Conservation (phyloP, 768 basidiomycete species). For the Mycena pura region DNA sequence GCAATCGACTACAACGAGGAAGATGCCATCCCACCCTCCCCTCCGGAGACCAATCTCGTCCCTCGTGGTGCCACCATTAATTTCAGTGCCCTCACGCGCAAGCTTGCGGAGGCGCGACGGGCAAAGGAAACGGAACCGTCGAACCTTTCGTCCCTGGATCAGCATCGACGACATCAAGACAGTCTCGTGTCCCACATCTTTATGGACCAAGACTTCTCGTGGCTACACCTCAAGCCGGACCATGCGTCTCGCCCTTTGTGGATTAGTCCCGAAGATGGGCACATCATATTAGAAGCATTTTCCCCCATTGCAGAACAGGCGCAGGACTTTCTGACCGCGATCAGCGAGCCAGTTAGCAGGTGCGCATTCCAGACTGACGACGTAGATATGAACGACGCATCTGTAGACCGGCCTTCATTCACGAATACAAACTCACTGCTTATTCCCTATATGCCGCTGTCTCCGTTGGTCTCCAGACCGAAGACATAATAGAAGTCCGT, state of each 20-base stretch:
- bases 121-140: conserved; percentile 48
- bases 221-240: conserved; percentile 87
- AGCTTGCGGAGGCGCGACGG: conserved; percentile 69
- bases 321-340: conserved; percentile 97
- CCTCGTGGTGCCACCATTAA: conserved; percentile 85
- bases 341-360: conserved; percentile 98
- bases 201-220: conserved; percentile 85
- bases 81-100: conserved; percentile 82
- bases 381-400: conserved; percentile 40
- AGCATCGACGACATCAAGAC: conserved; percentile 77
- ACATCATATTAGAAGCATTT: conserved; percentile 97
- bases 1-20: conserved; percentile 63
- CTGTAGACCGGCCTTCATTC: conserved; percentile 91
- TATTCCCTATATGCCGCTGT: conserved; percentile 99
- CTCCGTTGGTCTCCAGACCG: conserved; percentile 96
- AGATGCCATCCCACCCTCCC: conserved; percentile 60
- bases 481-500: conserved; percentile 96
- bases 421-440: conserved; percentile 98
- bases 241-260: conserved; percentile 93
- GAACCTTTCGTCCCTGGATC: conserved; percentile 62
- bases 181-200: conserved; percentile 83
- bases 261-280: conserved; percentile 92
- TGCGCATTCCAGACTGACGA: conserved; percentile 49
- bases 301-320: conserved; percentile 98
- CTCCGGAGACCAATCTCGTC: conserved; percentile 60